These are phyloP conservation scores for Parafenestella ontariensis DNA, from an alignment of 2,329 filamentous ascomycete species.

Conservation along the genomic window DNA sequence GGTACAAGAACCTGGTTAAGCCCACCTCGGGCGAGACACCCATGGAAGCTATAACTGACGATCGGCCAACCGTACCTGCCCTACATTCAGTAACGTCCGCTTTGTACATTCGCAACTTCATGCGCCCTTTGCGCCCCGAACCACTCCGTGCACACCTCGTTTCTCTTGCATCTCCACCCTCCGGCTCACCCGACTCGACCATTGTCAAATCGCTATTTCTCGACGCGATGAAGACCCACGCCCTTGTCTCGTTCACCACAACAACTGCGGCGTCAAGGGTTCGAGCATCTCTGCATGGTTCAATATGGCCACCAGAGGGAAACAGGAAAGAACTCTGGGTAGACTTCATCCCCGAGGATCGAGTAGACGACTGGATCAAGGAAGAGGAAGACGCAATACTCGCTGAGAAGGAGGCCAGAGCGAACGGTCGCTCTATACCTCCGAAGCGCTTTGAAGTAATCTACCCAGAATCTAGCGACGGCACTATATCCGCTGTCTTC, in stretches of 20 bases:
- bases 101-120: constrained; percentile 88
- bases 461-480: constrained; percentile 30
- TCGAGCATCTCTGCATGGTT: constrained; percentile 76
- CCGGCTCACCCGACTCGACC: constrained; percentile 58
- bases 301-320: constrained; percentile 85
- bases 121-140: constrained; percentile 78
- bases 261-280: constrained; percentile 77
- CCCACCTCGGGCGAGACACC: constrained; percentile 16
- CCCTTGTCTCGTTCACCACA: constrained; percentile 76
- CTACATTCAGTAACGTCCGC: constrained; percentile 51
- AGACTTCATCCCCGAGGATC: constrained; percentile 84
- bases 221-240: constrained; percentile 86
- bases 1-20: constrained; percentile 45
- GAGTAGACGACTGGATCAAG: constrained; percentile 75
- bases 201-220: constrained; percentile 75
- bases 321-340: constrained; percentile 84
- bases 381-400: constrained; percentile 40
- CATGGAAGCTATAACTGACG: constrained; percentile 31
- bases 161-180: constrained; percentile 69
- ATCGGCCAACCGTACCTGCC: constrained; percentile 45
- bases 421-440: constrained; percentile 18
- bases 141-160: constrained; percentile 73
- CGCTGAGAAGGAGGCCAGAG: constrained; percentile 39
- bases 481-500: constrained; percentile 36
- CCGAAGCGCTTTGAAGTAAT: constrained; percentile 42